These are phyloP conservation scores for Reticulascus tulasneorum DNA, from an alignment of 2,329 filamentous ascomycete genomes.

Conservation along the genomic window DNA sequence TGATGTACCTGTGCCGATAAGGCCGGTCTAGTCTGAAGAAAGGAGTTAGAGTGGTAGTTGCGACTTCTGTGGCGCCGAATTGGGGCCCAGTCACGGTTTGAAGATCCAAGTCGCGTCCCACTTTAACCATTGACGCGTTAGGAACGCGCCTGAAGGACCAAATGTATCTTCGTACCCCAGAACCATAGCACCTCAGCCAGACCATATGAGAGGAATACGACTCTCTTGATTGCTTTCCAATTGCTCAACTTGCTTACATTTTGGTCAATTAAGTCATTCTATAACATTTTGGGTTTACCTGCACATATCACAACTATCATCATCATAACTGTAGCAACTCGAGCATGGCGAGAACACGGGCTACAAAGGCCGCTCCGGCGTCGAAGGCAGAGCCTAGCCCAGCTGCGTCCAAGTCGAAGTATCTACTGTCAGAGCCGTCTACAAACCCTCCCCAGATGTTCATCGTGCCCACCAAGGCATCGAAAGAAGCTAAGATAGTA, in stretches of 20 bases:
- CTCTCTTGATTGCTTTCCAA: no score
- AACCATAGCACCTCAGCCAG: no score
- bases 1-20: no score
- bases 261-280: background rate
- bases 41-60: constrained; percentile 14
- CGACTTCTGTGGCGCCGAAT: no score
- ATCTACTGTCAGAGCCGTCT: constrained; percentile 34
- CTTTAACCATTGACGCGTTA: no score
- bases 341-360: constrained; percentile 48
- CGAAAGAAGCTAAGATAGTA: constrained; percentile 52
- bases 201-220: no score
- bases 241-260: background rate
- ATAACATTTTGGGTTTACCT: background rate
- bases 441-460: constrained; percentile 52
- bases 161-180: constrained; percentile 1
- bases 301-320: background rate
- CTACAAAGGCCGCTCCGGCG: constrained; percentile 30
- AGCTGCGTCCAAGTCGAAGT: constrained; percentile 27
- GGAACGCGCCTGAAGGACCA: no score
- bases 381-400: constrained; percentile 25
- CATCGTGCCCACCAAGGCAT: constrained; percentile 54
- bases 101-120: no score
- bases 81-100: no score
- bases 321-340: background rate
- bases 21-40: constrained; percentile 9